Percentiles rank a stretch among this genome's conserved stretches.
Conservation (phyloP, 345 rosid species). For the Geranium rotundifolium region DNA sequence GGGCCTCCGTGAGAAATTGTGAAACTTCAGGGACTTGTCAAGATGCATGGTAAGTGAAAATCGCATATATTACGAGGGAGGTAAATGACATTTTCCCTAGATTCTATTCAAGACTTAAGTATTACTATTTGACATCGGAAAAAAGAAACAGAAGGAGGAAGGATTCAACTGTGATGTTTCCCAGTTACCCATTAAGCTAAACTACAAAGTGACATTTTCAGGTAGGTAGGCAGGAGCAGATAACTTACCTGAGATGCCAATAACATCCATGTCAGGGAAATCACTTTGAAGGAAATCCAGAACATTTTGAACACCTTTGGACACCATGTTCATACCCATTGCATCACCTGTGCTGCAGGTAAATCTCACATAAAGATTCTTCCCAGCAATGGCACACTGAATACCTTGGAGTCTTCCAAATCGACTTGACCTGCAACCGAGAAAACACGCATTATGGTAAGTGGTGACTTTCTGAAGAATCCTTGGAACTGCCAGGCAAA, state of each 20-base stretch:
- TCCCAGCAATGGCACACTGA: conserved; percentile 45
- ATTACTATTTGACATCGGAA: no score
- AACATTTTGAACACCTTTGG: conserved; percentile 74
- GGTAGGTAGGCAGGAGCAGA: not conserved
- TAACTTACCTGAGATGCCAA: conserved; percentile 55
- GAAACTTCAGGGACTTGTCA: no score
- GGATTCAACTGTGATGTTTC: not conserved
- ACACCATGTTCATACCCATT: conserved; percentile 86
- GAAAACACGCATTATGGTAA: not conserved
- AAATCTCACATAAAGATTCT: conserved; percentile 55
- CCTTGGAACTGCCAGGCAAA: no score
- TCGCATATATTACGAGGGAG: no score
- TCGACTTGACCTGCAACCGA: conserved; percentile 50
- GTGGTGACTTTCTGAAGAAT: no score
- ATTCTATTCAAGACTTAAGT: no score
- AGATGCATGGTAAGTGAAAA: no score
- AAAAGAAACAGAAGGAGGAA: no score
- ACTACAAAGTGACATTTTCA: not conserved
- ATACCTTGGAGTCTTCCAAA: conserved; percentile 47
- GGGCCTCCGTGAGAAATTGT: no score
- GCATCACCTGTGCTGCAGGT: conserved; percentile 68
- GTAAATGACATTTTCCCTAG: no score
- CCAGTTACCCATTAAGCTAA: not conserved
- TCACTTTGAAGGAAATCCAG: conserved; percentile 50
- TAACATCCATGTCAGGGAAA: conserved; percentile 67